Evolutionary conservation across 495 filamentous ascomycete species (phyloP).

Genomic region (Cladorrhinum samala): DNA sequence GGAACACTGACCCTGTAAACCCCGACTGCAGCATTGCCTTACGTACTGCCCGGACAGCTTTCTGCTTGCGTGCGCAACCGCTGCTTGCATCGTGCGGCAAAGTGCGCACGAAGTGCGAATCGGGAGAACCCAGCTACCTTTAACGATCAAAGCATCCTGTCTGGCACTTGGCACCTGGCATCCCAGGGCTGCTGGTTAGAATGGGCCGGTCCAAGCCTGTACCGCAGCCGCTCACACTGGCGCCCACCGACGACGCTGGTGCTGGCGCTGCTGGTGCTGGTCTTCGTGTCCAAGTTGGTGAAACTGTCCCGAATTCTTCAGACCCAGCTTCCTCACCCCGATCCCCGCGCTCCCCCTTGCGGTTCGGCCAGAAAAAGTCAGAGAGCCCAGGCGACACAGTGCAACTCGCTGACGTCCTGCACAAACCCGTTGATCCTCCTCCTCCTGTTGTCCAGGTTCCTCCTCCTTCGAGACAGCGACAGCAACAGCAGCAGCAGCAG

Average conservation of each 20-base stretch:
- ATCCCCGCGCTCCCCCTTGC: conserved; percentile 49
- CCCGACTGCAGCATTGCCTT: conserved; percentile 27
- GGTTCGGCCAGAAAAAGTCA: conserved; percentile 33
- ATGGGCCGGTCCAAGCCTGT: conserved; percentile 49
- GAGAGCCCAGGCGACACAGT: conserved; percentile 27
- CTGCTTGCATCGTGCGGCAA: conserved; percentile 21
- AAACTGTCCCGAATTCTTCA: conserved; percentile 32
- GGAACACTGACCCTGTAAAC: conserved; percentile 19
- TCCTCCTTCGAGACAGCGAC: conserved; percentile 1
- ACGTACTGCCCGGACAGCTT: not conserved
- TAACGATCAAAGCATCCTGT: not conserved
- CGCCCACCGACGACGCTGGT: conserved; percentile 24
- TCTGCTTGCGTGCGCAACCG: conserved; percentile 5
- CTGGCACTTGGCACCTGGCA: conserved; percentile 13
- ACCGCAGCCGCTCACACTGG: conserved; percentile 47
- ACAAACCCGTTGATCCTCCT: conserved; percentile 13
- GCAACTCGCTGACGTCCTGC: conserved; percentile 34
- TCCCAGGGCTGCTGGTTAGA: conserved; percentile 15
- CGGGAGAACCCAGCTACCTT: conserved; percentile 20
- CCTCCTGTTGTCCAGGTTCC: not conserved
- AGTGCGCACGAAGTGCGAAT: conserved; percentile 22
- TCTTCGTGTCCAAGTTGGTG: conserved; percentile 11
- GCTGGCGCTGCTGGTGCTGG: conserved; percentile 16
- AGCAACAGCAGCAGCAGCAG: conserved; percentile 7
- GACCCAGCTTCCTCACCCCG: conserved; percentile 37